Base-by-base conservation (phyloP, 768 basidiomycete species). In the Hysterangium stoloniferum region DNA sequence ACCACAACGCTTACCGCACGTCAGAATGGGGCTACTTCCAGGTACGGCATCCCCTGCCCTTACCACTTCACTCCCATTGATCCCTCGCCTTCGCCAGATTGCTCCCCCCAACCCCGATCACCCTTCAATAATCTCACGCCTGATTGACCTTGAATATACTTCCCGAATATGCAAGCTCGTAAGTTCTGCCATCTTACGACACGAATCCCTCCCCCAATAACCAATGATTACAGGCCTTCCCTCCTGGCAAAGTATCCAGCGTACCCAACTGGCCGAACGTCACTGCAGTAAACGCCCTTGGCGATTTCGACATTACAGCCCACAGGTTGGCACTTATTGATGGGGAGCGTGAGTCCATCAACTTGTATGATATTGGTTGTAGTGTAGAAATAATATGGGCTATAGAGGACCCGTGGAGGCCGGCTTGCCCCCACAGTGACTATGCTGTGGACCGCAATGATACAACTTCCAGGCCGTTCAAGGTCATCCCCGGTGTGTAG, bases 11-110 rank as follows among this genome's bases (percentile, higher is more conserved):
- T 15, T 22, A 6, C 24, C 31, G 24, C 31, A 41, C 24, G 36
- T 31, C 20, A 0, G 79, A 95, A 59, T 97, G 95, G 95, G 95
- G 93, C 2, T 99, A 90, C 65, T 93, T 95, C 63, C 81, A 74
- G 27, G 89, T 86, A 58, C 28, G 77, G 44, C 19, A 52, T 20
- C 7, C 25, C 19, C 15, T 31, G 22, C 29, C 27, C 25, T 15
- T 17, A 8, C 3, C 7, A 38, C 20, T 25, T 27, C 19, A 8
- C 29, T 37, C 46, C 46, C 32, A 51, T 9, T n/a, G 45, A 44
- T 35, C 38, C 37, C 17, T 22, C 22, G 28, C 46, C 11, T 24
- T 20, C 9, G 19, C 1, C 48, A 90, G 86, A 82, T 84, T 11
- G 77, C 86, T 1, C 88, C 88, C 3, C 85, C 84, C 1, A 76